Conservation (phyloP, 1,139 yeast genomes). For the Protomyces inundatus region DNA sequence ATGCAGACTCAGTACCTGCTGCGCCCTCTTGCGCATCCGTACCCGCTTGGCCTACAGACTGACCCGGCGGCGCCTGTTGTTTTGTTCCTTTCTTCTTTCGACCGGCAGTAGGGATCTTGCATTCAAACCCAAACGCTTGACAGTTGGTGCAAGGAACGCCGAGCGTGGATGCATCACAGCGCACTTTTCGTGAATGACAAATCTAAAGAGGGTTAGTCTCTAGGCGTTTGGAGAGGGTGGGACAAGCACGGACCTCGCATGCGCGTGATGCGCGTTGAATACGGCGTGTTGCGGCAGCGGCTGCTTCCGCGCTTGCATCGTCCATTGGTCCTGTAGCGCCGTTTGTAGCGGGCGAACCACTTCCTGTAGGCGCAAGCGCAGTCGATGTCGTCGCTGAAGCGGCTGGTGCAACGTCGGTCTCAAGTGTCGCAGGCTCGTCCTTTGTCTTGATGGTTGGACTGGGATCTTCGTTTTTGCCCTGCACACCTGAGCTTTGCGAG, state of each 20-base stretch:
- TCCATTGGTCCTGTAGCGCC: neutral
- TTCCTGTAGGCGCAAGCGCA: no score
- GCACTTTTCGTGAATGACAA: slow-evolving; percentile 25
- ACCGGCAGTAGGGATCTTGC: slow-evolving; percentile 19
- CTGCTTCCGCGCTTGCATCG: neutral
- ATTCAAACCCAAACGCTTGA: slow-evolving; percentile 25
- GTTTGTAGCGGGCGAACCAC: no score
- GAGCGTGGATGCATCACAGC: slow-evolving; percentile 26
- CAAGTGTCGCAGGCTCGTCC: no score
- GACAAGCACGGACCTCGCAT: slow-evolving; percentile 10
- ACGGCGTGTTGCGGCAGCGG: slow-evolving; percentile 2
- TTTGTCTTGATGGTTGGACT: no score
- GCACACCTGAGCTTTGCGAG: no score
- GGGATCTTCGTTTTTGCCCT: no score
- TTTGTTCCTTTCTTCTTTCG: slow-evolving; percentile 1
- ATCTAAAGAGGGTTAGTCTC: neutral
- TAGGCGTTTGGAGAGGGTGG: neutral
- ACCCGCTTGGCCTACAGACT: neutral
- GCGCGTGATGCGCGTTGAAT: slow-evolving; percentile 25
- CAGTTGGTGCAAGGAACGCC: slow-evolving; percentile 27
- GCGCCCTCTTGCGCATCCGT: neutral
- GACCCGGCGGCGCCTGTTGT: neutral
- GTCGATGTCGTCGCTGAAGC: no score
- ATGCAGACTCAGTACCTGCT: neutral
- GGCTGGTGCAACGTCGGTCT: no score